Percentiles rank a stretch among this genome's conserved stretches.
These are phyloP conservation scores for Backusella australiensis DNA, from an alignment of 192 early-diverging fungal species.

Conservation along the genomic window DNA sequence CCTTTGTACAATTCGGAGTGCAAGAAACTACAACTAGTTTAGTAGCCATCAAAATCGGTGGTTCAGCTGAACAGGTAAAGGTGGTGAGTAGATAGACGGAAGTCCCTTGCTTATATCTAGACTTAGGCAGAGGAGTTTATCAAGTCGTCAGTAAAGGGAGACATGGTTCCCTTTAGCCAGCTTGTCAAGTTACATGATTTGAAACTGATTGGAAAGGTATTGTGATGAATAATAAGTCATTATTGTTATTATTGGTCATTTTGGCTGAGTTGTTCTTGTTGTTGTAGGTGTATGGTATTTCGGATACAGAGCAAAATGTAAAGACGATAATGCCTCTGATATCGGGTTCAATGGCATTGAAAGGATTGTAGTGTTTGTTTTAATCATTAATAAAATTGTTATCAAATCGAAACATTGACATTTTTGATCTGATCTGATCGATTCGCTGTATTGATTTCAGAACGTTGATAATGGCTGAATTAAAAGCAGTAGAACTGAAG, in stretches of 20 bases:
- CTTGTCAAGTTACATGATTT: constrained; percentile 43
- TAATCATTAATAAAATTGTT: too few relatives aligned
- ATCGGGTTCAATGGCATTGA: constrained; percentile 53
- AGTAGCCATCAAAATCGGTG: constrained; percentile 47
- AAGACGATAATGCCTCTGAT: constrained; percentile 45
- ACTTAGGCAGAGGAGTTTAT: constrained; percentile 20
- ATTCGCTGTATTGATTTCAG: too few relatives aligned
- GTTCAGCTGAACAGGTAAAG: constrained; percentile 29
- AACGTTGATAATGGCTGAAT: too few relatives aligned
- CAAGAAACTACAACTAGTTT: constrained; percentile 42
- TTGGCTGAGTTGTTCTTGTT: neutral
- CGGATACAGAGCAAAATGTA: constrained; percentile 32
- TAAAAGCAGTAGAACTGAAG: too few relatives aligned
- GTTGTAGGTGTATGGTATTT: constrained; percentile 51
- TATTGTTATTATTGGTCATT: neutral
- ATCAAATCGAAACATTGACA: too few relatives aligned
- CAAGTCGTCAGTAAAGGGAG: constrained; percentile 39
- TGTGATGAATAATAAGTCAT: neutral
- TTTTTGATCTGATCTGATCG: too few relatives aligned
- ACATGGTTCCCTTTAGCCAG: constrained; percentile 39
- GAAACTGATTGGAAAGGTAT: constrained; percentile 42
- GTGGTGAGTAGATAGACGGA: neutral
- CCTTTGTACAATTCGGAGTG: constrained; percentile 49
- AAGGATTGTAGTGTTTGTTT: constrained; percentile 22
- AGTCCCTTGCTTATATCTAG: neutral